Evolutionary conservation across 2,329 filamentous ascomycete genomes (phyloP).

Genomic region (Ceratocystis ficicola): DNA sequence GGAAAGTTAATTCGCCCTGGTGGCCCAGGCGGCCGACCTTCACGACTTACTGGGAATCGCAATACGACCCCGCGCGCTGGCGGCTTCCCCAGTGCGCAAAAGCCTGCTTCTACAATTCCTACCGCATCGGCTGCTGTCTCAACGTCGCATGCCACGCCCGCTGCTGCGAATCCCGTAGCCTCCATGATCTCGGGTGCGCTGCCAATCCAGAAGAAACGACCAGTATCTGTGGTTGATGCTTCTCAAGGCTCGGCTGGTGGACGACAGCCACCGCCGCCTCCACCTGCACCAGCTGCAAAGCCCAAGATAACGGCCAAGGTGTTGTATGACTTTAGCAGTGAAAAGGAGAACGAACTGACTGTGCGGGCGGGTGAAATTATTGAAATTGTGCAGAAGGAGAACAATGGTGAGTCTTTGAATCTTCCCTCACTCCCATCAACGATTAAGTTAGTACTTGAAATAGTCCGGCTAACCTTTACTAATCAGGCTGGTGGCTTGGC

Average conservation of each 20-base stretch:
- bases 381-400: slow-evolving; percentile 85
- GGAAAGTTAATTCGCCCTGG: slow-evolving; percentile 87
- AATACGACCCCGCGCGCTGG: slow-evolving; percentile 35
- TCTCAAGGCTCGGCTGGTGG: slow-evolving; percentile 21
- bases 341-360: slow-evolving; percentile 73
- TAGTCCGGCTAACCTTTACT: too few relatives aligned
- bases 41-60: slow-evolving; percentile 49
- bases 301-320: slow-evolving; percentile 77
- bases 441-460: slow-evolving; percentile 23
- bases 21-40: slow-evolving; percentile 69
- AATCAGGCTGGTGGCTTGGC: slow-evolving; percentile 85
- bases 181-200: slow-evolving; percentile 10
- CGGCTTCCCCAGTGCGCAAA: slow-evolving; percentile 27
- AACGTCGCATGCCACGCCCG: slow-evolving; percentile 23
- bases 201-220: slow-evolving; percentile 17
- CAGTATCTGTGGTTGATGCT: slow-evolving; percentile 24
- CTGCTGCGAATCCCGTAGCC: slow-evolving; percentile 20
- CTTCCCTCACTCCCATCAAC: background rate
- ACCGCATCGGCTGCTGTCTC: slow-evolving; percentile 22
- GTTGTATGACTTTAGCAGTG: slow-evolving; percentile 80
- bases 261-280: slow-evolving; percentile 42
- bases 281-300: slow-evolving; percentile 42
- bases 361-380: slow-evolving; percentile 70
- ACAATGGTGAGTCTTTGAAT: slow-evolving; percentile 58
- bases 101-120: slow-evolving; percentile 26